Conservation (phyloP, 1,284 basidiomycete genomes). For the Ustilago loliicola region DNA sequence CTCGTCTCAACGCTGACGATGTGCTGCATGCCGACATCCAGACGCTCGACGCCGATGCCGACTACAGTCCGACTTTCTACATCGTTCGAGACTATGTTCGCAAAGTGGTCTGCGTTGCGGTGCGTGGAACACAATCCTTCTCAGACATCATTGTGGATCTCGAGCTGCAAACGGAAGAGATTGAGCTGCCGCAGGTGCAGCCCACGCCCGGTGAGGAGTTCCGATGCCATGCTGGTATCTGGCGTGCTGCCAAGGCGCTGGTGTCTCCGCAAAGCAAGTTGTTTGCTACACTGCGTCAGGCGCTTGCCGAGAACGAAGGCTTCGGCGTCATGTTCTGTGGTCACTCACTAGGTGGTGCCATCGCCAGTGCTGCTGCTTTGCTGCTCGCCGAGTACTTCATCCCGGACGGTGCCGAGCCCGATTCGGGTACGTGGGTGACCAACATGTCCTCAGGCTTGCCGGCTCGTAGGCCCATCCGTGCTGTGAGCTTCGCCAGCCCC, state of each 20-base stretch:
- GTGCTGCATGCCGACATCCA: conserved; percentile 69
- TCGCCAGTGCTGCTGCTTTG: conserved; percentile 66
- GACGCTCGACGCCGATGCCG: conserved; percentile 62
- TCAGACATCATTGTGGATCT: conserved; percentile 69
- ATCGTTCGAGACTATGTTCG: conserved; percentile 64
- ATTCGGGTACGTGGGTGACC: conserved; percentile 62
- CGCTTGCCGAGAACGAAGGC: conserved; percentile 61
- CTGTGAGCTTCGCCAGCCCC: conserved; percentile 68
- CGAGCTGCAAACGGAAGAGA: conserved; percentile 63
- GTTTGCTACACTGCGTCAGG: conserved; percentile 54
- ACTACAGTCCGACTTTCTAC: conserved; percentile 69
- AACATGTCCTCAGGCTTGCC: conserved; percentile 60
- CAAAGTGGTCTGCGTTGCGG: conserved; percentile 66
- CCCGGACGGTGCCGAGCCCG: conserved; percentile 39
- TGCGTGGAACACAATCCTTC: conserved; percentile 68
- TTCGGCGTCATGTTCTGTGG: conserved; percentile 68
- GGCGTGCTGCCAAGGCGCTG: conserved; percentile 64
- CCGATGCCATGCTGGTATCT: conserved; percentile 66
- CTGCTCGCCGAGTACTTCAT: conserved; percentile 64
- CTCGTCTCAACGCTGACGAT: conserved; percentile 65
- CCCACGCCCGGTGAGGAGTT: conserved; percentile 52
- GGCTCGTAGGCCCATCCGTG: conserved; percentile 58
- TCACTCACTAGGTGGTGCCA: conserved; percentile 67
- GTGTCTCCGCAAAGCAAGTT: conserved; percentile 62
- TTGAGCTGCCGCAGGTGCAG: conserved; percentile 60